Conservation (phyloP, 768 basidiomycete genomes). For the Hortiboletus flavorubellus region DNA sequence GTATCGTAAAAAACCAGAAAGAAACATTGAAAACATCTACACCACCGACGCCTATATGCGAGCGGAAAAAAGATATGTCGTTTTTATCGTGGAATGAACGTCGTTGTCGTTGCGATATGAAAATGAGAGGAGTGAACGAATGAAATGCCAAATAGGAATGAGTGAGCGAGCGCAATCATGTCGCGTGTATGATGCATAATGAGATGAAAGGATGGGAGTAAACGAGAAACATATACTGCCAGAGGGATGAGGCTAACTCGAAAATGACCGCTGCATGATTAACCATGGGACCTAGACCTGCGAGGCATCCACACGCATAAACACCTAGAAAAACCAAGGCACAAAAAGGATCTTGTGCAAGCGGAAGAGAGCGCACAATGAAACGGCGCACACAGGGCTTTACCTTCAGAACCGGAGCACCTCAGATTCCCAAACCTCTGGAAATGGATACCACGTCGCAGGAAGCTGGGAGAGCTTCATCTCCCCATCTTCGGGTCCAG, state of each 20-base stretch:
- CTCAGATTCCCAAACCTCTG: slow-evolving; percentile 34
- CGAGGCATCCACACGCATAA: slow-evolving; percentile 10
- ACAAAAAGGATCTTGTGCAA: not conserved
- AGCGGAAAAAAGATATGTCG: not conserved
- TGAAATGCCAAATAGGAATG: slow-evolving; percentile 16
- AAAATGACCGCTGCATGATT: slow-evolving; percentile 13
- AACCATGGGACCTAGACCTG: slow-evolving; percentile 17
- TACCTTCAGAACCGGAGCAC: slow-evolving; percentile 21
- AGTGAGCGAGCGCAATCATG: slow-evolving; percentile 10
- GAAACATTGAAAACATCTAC: slow-evolving; percentile 11
- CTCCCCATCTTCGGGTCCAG: slow-evolving; percentile 20
- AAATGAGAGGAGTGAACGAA: not conserved
- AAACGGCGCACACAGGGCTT: not conserved
- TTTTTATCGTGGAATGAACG: slow-evolving; percentile 8
- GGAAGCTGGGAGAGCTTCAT: slow-evolving; percentile 23
- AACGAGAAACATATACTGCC: slow-evolving; percentile 7
- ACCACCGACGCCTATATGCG: not conserved
- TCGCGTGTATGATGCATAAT: slow-evolving; percentile 16
- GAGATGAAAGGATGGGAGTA: not conserved
- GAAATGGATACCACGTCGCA: slow-evolving; percentile 32
- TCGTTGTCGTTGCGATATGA: slow-evolving; percentile 4
- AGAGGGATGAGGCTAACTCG: not conserved
- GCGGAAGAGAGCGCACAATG: not conserved
- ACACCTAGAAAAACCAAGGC: slow-evolving; percentile 1
- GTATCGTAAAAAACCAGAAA: not conserved